phyloP scores from a whole-genome alignment of 2,329 filamentous ascomycete species.

The Rhexocercosporidium sp. region DNA sequence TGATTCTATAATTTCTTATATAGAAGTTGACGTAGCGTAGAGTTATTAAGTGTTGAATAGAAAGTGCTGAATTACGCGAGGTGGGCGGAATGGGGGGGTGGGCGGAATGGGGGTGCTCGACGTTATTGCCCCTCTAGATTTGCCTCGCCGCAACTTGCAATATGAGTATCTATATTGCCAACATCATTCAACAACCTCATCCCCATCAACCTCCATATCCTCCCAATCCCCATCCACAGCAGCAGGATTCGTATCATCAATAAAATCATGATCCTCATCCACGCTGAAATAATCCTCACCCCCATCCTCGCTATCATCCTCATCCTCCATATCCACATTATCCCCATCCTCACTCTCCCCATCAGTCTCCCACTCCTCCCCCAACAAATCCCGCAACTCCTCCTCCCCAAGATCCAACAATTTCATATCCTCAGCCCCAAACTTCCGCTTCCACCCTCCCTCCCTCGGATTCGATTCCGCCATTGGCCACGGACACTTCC shows the following conservation, averaged over 20 bases:
- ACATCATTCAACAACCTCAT: neutral
- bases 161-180: neutral
- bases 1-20: too few relatives aligned
- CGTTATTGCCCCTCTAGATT: too few relatives aligned
- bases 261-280: neutral
- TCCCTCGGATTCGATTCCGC: neutral
- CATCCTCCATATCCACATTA: neutral
- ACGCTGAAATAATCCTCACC: neutral
- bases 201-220: neutral
- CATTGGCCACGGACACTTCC: slow-evolving; percentile 18
- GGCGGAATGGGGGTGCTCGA: too few relatives aligned
- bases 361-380: slow-evolving; percentile 17
- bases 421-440: slow-evolving; percentile 7
- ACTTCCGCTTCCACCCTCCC: slow-evolving; percentile 9
- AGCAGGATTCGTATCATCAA: neutral
- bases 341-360: slow-evolving; percentile 4
- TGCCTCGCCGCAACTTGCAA: neutral
- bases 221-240: neutral
- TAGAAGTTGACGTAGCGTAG: too few relatives aligned
- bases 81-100: too few relatives aligned
- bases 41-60: too few relatives aligned
- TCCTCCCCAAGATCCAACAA: slow-evolving; percentile 10
- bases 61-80: too few relatives aligned
- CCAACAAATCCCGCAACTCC: slow-evolving; percentile 7
- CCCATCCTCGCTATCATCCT: neutral